Conservation (phyloP, 2,329 filamentous ascomycete genomes). For the Cladorrhinum sp. region DNA sequence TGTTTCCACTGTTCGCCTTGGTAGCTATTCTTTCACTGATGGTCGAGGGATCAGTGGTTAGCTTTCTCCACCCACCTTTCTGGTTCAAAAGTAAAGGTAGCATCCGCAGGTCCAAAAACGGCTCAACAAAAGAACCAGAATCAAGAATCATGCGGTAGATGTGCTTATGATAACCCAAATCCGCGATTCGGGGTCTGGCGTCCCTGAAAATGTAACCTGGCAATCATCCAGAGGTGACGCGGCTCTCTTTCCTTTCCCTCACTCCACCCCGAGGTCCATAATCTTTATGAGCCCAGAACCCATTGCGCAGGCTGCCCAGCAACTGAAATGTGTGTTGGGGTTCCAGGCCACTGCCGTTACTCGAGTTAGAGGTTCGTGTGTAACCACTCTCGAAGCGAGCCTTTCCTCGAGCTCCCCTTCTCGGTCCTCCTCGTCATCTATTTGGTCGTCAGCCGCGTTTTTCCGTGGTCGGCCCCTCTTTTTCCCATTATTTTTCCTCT, state of each 20-base stretch:
- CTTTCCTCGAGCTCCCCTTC: constrained; percentile 26
- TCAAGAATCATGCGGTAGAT: background rate
- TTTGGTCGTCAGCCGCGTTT: constrained; percentile 6
- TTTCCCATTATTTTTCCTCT: constrained; percentile 33
- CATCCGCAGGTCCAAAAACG: background rate
- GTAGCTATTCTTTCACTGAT: background rate
- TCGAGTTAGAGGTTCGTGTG: constrained; percentile 62
- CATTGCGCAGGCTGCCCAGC: constrained; percentile 65
- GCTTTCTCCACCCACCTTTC: background rate
- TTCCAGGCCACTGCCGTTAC: constrained; percentile 66
- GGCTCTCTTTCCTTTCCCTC: constrained; percentile 5
- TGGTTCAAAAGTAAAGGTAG: background rate
- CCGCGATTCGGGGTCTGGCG: background rate
- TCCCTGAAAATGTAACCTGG: background rate
- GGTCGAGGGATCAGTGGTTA: background rate
- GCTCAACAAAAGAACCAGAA: background rate
- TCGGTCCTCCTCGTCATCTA: constrained; percentile 16
- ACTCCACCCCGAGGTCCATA: constrained; percentile 60
- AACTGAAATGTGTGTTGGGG: constrained; percentile 61
- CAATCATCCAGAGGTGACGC: constrained; percentile 4
- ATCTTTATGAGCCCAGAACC: constrained; percentile 65
- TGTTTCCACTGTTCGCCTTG: background rate
- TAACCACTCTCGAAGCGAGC: constrained; percentile 42
- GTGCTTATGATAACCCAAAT: background rate
- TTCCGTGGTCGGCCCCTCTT: constrained; percentile 26